A percentile compares a stretch with the other conserved stretches of the same genome.
Evolutionary conservation across 2,329 filamentous ascomycete species (phyloP).

Genomic region (Bipolaris bicolor): DNA sequence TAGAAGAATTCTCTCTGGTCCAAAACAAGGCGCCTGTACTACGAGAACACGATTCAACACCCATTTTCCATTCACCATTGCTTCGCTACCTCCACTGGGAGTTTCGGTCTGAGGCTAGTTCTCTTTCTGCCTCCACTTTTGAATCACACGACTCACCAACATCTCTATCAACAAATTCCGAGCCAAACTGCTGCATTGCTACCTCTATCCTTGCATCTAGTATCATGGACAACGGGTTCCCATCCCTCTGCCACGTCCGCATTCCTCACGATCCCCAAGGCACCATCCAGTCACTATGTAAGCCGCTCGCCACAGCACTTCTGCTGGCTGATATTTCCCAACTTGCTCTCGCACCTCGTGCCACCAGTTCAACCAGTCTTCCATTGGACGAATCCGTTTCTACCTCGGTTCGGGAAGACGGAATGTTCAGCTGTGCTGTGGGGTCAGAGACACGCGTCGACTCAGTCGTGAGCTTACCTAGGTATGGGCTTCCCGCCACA

Average conservation of each 20-base stretch:
- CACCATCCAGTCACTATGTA: constrained; percentile 71
- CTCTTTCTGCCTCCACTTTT: constrained; percentile 18
- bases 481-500: constrained; percentile 10
- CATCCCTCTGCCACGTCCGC: constrained; percentile 64
- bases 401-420: not conserved
- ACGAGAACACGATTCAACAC: constrained; percentile 51
- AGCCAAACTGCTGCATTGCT: constrained; percentile 59
- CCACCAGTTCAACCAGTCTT: constrained; percentile 1
- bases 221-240: constrained; percentile 68
- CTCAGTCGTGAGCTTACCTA: constrained; percentile 23
- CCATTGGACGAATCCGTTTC: constrained; percentile 1
- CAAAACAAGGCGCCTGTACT: constrained; percentile 59
- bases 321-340: constrained; percentile 48
- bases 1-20: constrained; percentile 59
- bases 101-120: constrained; percentile 51
- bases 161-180: constrained; percentile 30
- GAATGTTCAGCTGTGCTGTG: not conserved
- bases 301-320: constrained; percentile 63
- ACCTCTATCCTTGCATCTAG: constrained; percentile 69
- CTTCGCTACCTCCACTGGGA: constrained; percentile 65
- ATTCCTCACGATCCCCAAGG: constrained; percentile 73
- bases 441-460: constrained; percentile 25
- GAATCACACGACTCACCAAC: constrained; percentile 8
- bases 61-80: constrained; percentile 56
- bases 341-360: constrained; percentile 16